Conservation (phyloP, 495 filamentous ascomycete species). For the Hypoxylon lenormandii region DNA sequence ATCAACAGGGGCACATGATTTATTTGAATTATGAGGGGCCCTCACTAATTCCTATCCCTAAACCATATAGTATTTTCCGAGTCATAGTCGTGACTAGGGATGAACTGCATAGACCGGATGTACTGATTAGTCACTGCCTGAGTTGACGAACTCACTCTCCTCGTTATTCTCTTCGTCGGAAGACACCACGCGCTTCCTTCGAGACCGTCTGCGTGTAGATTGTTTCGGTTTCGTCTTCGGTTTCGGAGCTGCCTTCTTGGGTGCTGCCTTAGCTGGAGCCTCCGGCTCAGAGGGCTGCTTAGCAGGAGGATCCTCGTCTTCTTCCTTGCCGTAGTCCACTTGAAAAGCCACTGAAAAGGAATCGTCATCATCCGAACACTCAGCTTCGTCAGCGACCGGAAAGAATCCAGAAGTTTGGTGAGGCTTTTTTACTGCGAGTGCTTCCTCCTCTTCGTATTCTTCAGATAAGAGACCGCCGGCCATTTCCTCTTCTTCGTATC, state of each 20-base stretch:
- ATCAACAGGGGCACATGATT: no score
- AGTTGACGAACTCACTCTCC: conserved; percentile 32
- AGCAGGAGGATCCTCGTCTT: conserved; percentile 11
- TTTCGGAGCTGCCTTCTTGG: conserved; percentile 43
- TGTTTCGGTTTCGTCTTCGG: conserved; percentile 44
- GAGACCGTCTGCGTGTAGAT: conserved; percentile 42
- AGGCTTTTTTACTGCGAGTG: conserved; percentile 38
- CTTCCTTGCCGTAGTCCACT: conserved; percentile 45
- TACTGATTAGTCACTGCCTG: conserved; percentile 26
- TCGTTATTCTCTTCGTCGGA: conserved; percentile 44
- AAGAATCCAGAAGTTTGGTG: conserved; percentile 58
- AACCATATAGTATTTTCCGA: neutral
- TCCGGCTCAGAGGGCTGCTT: conserved; percentile 22
- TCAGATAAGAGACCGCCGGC: conserved; percentile 65
- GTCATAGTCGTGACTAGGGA: no score
- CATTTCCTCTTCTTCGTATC: conserved; percentile 56
- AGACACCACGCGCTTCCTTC: conserved; percentile 37
- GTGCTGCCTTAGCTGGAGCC: conserved; percentile 17
- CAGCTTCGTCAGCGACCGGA: conserved; percentile 52
- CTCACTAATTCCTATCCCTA: neutral
- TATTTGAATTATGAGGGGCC: no score
- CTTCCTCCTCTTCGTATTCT: conserved; percentile 60
- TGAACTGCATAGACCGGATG: no score
- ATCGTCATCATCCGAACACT: conserved; percentile 51
- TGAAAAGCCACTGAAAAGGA: conserved; percentile 51